A percentile compares a stretch with the other conserved stretches of the same genome.
Conservation (phyloP, 108 stramenopile genomes). For the Chaetoceros tenuissimus region DNA sequence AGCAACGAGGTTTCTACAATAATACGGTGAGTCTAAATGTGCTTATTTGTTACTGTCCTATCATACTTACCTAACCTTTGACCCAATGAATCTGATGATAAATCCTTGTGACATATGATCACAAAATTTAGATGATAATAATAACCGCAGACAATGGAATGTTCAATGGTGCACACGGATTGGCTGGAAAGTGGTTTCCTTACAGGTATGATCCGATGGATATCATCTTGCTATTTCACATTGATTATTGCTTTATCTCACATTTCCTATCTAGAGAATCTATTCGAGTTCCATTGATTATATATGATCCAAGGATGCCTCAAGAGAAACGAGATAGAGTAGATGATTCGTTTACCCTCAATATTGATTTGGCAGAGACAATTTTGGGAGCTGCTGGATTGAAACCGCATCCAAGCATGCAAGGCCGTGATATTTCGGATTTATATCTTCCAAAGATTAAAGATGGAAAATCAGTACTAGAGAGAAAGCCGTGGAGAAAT, state of each 20-base stretch:
- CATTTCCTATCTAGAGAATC: constrained; percentile 34
- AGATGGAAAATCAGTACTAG: neutral
- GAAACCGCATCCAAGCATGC: constrained; percentile 41
- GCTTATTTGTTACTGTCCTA: constrained; percentile 21
- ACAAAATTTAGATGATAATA: constrained; percentile 58
- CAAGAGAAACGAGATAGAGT: constrained; percentile 26
- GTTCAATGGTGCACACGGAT: constrained; percentile 48
- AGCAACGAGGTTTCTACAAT: constrained; percentile 9
- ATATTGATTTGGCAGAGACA: constrained; percentile 71
- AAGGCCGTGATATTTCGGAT: constrained; percentile 64
- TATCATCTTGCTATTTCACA: neutral
- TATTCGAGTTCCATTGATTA: constrained; percentile 68
- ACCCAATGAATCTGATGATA: constrained; percentile 48
- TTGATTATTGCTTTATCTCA: neutral
- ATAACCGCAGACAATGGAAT: constrained; percentile 83
- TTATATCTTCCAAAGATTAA: constrained; percentile 31
- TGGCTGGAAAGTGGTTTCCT: constrained; percentile 30
- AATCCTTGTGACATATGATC: constrained; percentile 32
- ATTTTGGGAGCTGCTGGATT: constrained; percentile 59
- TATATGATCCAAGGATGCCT: constrained; percentile 75
- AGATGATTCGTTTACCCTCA: constrained; percentile 64
- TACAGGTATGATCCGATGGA: neutral
- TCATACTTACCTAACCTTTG: too few species aligned
- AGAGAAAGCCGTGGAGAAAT: constrained; percentile 19
- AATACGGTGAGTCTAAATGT: constrained; percentile 5